Conservation (phyloP, 176 grass and related monocot species). For the Oropetium thomaeum region DNA sequence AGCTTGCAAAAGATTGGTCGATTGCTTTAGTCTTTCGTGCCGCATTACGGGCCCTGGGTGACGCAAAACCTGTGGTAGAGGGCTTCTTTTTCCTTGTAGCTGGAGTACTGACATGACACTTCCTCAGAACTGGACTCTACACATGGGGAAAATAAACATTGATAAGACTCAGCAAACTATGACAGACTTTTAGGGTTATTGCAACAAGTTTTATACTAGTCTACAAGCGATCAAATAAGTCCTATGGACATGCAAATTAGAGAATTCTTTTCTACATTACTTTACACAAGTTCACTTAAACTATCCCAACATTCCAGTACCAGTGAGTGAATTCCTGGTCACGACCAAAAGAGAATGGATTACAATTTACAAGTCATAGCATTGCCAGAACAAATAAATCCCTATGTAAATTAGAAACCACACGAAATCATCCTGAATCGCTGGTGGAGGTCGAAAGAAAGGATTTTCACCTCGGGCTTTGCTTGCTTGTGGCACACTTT, state of each 20-base stretch:
- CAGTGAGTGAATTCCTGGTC: not conserved
- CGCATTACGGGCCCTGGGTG: not conserved
- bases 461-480: conserved; percentile 27
- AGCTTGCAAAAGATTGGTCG: not conserved
- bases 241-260: not conserved
- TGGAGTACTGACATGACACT: not conserved
- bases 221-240: not conserved
- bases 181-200: not conserved
- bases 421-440: not conserved
- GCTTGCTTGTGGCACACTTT: conserved; percentile 11
- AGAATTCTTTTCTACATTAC: not conserved
- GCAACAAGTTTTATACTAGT: not conserved
- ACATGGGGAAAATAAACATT: not conserved
- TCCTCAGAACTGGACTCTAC: conserved; percentile 16
- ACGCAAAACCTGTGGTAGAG: not conserved
- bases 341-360: not conserved
- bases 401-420: not conserved
- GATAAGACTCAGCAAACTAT: not conserved
- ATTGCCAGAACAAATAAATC: not conserved
- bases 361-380: not conserved
- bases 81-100: not conserved
- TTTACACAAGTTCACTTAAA: not conserved
- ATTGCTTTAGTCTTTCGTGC: not conserved
- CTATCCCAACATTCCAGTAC: not conserved
- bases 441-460: not conserved